phyloP scores from a whole-genome alignment of 768 basidiomycete species.

The Cystobasidium onofrii region DNA sequence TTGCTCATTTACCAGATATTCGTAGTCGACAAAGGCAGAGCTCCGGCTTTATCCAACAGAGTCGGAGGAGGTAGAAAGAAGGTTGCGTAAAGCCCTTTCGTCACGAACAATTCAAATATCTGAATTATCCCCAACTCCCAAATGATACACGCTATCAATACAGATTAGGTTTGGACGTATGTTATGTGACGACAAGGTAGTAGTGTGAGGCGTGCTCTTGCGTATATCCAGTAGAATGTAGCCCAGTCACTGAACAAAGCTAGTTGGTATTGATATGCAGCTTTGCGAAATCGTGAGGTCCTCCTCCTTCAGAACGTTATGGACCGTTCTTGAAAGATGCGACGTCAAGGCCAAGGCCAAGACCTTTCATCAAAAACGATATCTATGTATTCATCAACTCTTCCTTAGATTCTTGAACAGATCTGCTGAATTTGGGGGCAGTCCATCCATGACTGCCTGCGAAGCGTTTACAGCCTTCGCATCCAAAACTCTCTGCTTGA shows the following conservation, averaged over 20 bases:
- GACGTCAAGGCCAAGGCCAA: too few species aligned
- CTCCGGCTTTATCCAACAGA: not conserved
- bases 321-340: too few species aligned
- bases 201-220: too few species aligned
- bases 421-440: not conserved
- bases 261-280: too few species aligned
- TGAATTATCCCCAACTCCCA: not conserved
- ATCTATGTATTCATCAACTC: not conserved
- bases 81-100: not conserved
- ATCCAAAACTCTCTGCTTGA: not conserved
- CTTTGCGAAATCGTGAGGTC: too few species aligned
- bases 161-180: not conserved
- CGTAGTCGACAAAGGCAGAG: conserved; percentile 22
- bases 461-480: not conserved
- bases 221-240: too few species aligned
- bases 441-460: not conserved
- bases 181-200: too few species aligned
- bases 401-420: not conserved
- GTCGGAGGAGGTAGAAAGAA: not conserved
- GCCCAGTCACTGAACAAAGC: too few species aligned
- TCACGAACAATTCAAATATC: not conserved
- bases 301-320: too few species aligned
- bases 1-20: conserved; percentile 26
- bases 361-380: too few species aligned
- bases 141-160: not conserved